Percentiles rank a stretch among this genome's conserved stretches.
Conservation (phyloP, 2,329 filamentous ascomycete species). For the Colletotrichum liaoningense region DNA sequence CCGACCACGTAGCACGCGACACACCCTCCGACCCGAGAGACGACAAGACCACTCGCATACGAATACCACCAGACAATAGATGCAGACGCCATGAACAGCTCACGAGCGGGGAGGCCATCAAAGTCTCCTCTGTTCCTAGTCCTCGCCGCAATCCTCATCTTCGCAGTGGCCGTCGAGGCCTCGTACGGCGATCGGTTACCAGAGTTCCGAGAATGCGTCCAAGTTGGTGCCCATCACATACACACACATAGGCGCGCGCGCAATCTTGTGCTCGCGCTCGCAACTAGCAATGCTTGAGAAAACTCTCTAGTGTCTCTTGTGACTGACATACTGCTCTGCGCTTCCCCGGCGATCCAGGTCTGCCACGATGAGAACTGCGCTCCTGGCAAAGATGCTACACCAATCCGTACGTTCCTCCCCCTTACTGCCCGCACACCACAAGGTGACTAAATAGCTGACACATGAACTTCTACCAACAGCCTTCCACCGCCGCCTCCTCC, state of each 20-base stretch:
- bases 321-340: conserved; percentile 18
- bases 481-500: conserved; percentile 83
- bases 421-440: background rate
- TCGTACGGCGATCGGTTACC: conserved; percentile 87
- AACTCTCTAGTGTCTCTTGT: background rate
- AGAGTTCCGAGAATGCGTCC: conserved; percentile 87
- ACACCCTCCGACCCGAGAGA: background rate
- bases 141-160: conserved; percentile 50
- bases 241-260: background rate
- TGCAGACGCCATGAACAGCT: conserved; percentile 33
- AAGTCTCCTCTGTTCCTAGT: conserved; percentile 39
- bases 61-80: conserved; percentile 2
- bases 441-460: conserved; percentile 21
- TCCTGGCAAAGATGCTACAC: conserved; percentile 65
- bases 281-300: background rate
- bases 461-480: conserved; percentile 61
- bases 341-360: conserved; percentile 62
- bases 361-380: conserved; percentile 86
- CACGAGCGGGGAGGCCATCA: conserved; percentile 30
- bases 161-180: conserved; percentile 65
- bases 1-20: background rate
- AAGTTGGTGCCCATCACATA: conserved; percentile 64
- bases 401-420: conserved; percentile 72
- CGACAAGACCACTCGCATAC: background rate
- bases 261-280: background rate